Conservation (phyloP, 2,329 filamentous ascomycete species). For the Colletotrichum graminicola region DNA sequence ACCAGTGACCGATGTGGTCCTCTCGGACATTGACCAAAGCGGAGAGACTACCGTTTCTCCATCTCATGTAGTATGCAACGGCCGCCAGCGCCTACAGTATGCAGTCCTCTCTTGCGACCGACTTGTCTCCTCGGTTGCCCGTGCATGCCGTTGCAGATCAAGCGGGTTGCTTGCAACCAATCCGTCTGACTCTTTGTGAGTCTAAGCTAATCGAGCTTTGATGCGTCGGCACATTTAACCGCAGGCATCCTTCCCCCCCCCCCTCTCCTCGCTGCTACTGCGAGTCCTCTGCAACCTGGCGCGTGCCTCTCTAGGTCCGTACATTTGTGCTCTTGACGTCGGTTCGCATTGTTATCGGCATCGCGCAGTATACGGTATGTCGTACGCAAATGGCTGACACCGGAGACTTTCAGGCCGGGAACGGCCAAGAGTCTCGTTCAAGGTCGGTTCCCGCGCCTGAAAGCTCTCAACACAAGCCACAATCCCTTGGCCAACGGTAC, state of each 20-base stretch:
- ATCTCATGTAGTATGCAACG: constrained; percentile 18
- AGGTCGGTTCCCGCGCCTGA: background rate
- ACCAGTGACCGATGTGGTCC: background rate
- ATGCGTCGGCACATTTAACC: constrained; percentile 29
- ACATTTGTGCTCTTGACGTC: background rate
- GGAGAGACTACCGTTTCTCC: constrained; percentile 20
- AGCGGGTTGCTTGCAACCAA: constrained; percentile 33
- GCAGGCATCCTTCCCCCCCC: too few relatives aligned
- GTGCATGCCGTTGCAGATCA: constrained; percentile 35
- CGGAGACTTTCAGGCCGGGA: background rate
- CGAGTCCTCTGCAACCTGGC: constrained; percentile 2
- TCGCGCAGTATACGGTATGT: background rate
- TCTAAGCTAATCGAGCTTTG: constrained; percentile 17
- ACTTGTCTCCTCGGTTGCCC: constrained; percentile 8
- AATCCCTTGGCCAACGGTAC: constrained; percentile 5
- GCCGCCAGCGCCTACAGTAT: constrained; percentile 23
- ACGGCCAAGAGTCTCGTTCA: background rate
- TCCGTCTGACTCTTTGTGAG: constrained; percentile 11
- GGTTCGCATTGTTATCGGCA: background rate
- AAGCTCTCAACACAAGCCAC: constrained; percentile 14
- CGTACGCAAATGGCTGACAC: constrained; percentile 7
- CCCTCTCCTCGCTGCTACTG: constrained; percentile 2
- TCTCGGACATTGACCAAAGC: constrained; percentile 9
- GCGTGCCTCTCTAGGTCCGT: background rate
- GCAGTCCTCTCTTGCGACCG: constrained; percentile 12